A percentile compares a stretch with the other conserved stretches of the same genome.
Conservation (phyloP, 495 filamentous ascomycete species). For the Hyaloscypha bicolor region DNA sequence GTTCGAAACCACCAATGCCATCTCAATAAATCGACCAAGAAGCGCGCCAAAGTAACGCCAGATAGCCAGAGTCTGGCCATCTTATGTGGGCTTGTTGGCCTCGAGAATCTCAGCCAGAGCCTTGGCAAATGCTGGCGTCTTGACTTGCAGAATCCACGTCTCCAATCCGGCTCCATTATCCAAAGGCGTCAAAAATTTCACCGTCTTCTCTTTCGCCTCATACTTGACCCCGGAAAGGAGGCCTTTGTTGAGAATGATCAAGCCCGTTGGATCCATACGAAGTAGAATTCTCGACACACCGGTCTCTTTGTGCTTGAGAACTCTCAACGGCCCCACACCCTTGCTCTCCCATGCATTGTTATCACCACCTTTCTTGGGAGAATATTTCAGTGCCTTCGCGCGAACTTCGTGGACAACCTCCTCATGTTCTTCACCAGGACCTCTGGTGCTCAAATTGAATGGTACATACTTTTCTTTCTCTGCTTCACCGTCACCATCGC, state of each 20-base stretch:
- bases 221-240: conserved; percentile 63
- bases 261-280: conserved; percentile 69
- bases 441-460: conserved; percentile 62
- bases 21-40: background rate
- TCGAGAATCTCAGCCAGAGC: conserved; percentile 51
- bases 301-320: conserved; percentile 68
- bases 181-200: conserved; percentile 57
- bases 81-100: conserved; percentile 39
- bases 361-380: conserved; percentile 32
- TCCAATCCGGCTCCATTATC: conserved; percentile 54
- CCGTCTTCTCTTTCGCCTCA: conserved; percentile 51
- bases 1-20: background rate
- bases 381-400: conserved; percentile 61
- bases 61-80: background rate
- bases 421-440: conserved; percentile 74
- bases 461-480: conserved; percentile 45
- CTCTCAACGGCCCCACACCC: conserved; percentile 65
- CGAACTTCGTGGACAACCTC: conserved; percentile 62
- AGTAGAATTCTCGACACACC: conserved; percentile 64
- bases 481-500: conserved; percentile 29
- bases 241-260: conserved; percentile 66
- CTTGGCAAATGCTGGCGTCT: conserved; percentile 48
- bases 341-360: conserved; percentile 55
- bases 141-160: conserved; percentile 67
- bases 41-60: background rate